Percentiles rank a stretch among this genome's conserved stretches.
Evolutionary conservation across 805 yeast genomes (phyloP).

Genomic region (Millerozyma miso): DNA sequence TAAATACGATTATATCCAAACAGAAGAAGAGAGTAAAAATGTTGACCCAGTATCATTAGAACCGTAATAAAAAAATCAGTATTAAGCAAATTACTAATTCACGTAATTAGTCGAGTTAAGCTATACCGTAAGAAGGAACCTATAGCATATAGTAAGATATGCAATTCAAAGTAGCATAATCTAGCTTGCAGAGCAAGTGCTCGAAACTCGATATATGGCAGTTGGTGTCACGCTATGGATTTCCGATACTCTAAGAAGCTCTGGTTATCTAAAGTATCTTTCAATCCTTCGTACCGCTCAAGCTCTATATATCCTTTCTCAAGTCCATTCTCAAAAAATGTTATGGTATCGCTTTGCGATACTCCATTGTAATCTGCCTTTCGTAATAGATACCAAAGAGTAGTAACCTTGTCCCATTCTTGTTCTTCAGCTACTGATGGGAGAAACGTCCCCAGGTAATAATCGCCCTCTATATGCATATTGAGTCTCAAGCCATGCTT

Average conservation of each 20-base stretch:
- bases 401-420: constrained; percentile 70
- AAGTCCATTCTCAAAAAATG: constrained; percentile 26
- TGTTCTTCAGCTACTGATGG: constrained; percentile 91
- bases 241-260: constrained; percentile 18
- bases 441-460: constrained; percentile 72
- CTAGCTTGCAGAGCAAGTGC: too few relatives aligned
- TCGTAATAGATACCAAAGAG: constrained; percentile 62
- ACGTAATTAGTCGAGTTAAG: too few relatives aligned
- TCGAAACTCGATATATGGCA: too few relatives aligned
- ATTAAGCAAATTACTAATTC: too few relatives aligned
- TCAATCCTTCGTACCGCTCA: constrained; percentile 34
- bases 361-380: constrained; percentile 56
- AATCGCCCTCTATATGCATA: constrained; percentile 37
- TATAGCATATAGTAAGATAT: too few relatives aligned
- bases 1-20: too few relatives aligned
- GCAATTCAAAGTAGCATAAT: neutral
- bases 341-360: constrained; percentile 11
- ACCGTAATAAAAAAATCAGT: too few relatives aligned
- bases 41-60: too few relatives aligned
- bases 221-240: neutral
- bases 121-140: too few relatives aligned
- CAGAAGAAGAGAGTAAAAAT: too few relatives aligned
- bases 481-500: constrained; percentile 70
- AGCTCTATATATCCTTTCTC: constrained; percentile 30
- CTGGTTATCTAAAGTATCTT: constrained; percentile 20